Evolutionary conservation across 1,139 yeast genomes (phyloP), one percentile per base, ranked within the genome.

Genomic region (Sugiyamaella sp.): DNA sequence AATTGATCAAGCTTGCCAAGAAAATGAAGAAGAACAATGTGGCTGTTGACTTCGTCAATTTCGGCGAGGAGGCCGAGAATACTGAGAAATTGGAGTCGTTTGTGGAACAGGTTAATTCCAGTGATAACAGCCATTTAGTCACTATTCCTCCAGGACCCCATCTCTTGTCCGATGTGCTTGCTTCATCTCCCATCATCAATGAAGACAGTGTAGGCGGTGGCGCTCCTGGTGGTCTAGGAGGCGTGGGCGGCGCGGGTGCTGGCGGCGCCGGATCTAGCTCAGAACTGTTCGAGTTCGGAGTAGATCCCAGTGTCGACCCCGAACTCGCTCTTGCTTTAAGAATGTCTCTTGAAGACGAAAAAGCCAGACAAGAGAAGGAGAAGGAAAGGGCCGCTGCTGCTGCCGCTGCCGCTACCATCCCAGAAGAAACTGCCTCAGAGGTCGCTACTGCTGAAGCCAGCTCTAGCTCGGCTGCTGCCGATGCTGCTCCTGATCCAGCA

Each of bases 221-320:
- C 21, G 76, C 76, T 9, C 78, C 75, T 12, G 74, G 74, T 40
- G 80, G 75, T 29, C 77, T 71, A 27, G 79, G n/a, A n/a, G n/a
- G 76, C 38, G 74, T 67, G 45, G 79, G 72, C 53, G 78, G 73
- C 21, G 78, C 74, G 60, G 55, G 52, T 4, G 77, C 74, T 53
- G 82, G 79, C 45, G 64, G 59, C 14, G 64, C 59, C 24, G 60
- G 60, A 16, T 75, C 74, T 32, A 79, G 76, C 40, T 81, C 76
- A 48, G 79, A 74, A 50, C 74, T 75, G 55, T 78, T 77, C 69
- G 85, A 80, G 60, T 80, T 81, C 61, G 85, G 88, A 49, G 80
- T 85, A 38, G 98, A 93, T 71, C 95, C 97, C 25, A 84, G 85
- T 61, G 88, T 89, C 83, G 99, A 93, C 65, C 99, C 99, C 22